Conservation (phyloP, 352 stramenopile genomes). For the Peronospora destructor region DNA sequence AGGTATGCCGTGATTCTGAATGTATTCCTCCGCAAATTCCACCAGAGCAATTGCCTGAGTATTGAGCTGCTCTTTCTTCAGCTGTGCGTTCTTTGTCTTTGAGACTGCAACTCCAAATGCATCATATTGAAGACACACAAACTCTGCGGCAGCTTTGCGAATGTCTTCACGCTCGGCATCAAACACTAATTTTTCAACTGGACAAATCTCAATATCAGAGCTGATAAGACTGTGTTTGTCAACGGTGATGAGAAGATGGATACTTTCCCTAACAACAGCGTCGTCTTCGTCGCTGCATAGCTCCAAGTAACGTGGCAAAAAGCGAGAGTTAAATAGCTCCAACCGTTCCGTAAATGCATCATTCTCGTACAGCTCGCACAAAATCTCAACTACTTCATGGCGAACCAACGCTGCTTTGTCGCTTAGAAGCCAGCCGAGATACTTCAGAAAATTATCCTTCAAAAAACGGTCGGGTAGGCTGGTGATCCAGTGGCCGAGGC, state of each 20-base stretch:
- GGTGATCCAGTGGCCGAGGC: conserved; percentile 80
- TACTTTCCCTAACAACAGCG: conserved; percentile 55
- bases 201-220: conserved; percentile 65
- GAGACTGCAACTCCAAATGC: conserved; percentile 75
- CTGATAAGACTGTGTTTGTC: conserved; percentile 80
- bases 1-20: conserved; percentile 57
- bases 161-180: conserved; percentile 62
- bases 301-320: conserved; percentile 70
- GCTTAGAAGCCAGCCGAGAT: conserved; percentile 92
- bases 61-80: conserved; percentile 79
- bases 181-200: conserved; percentile 80
- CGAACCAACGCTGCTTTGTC: conserved; percentile 87
- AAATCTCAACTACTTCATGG: conserved; percentile 68
- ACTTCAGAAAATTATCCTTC: conserved; percentile 93
- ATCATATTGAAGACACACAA: conserved; percentile 85
- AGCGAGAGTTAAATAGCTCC: conserved; percentile 74
- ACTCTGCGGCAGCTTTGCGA: conserved; percentile 73
- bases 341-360: conserved; percentile 56
- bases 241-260: conserved; percentile 70
- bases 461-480: conserved; percentile 87
- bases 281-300: conserved; percentile 79
- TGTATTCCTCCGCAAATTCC: conserved; percentile 86
- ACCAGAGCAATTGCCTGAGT: conserved; percentile 84
- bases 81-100: conserved; percentile 41
- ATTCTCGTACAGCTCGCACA: conserved; percentile 81